Base-by-base conservation (phyloP, 208 protist genomes). In the Herpetomonas samuelpessoai region DNA sequence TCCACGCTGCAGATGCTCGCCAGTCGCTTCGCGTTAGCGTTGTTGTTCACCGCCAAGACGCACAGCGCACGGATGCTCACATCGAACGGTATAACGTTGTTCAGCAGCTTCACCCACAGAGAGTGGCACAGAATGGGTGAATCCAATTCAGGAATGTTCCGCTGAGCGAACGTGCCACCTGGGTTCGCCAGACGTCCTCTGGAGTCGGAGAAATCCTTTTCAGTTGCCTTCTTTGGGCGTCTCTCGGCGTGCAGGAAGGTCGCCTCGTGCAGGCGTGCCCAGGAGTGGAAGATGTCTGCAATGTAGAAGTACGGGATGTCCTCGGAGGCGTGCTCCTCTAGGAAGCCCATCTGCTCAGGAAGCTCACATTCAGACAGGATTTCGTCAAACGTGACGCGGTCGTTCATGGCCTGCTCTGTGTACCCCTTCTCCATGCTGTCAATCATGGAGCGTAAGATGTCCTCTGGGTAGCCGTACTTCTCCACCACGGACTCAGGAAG, bases 271-370 rank as follows among this genome's bases (percentile, higher is more conserved):
- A 95, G 22, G 22, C 52, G 72, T 16, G 81, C 74, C 89, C 89
- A 95, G 12, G 83, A 73, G 59, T 91, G 74, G 69, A 95, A 89
- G 38, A 95, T 39, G 54, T 95, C 89, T 14, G 80, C 75, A 63
- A 92, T 92, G 79, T 92, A 95, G 58, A 95, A 93, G 66, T 92
- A 95, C 41, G 89, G 89, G 60, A 95, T 91, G 22, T 91, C 86
- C 46, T 92, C 77, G 6, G 61, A 68, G 2, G 81, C 74, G 65
- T 95, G 89, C 41, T 95, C 85, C 65, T 90, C 82, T 18, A 95
- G 76, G 62, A 76, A 95, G 14, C 62, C 71, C 26, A 95, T 76
- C 63, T 95, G 89, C 59, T 91, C 81, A 18, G 63, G 38, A 48
- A 90, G 58, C 19, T 71, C 64, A 63, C 89, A 95, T 49, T 95